These are phyloP conservation scores for Hypoxylon sp. DNA, from an alignment of 2,329 filamentous ascomycete species.

Conservation along the genomic window DNA sequence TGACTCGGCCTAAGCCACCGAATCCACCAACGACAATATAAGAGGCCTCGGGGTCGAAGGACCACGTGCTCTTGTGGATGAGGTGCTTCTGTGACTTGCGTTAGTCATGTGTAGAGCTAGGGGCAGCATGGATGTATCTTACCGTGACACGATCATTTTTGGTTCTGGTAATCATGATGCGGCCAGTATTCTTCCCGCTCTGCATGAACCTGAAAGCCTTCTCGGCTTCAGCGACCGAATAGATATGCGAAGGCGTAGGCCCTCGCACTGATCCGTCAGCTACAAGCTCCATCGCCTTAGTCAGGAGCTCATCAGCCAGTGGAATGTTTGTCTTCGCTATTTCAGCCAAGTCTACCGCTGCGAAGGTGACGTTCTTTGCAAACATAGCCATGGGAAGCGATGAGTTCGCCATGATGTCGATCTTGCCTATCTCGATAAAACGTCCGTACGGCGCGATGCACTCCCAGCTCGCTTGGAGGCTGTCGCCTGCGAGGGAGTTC, in stretches of 20 bases:
- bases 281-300: background rate
- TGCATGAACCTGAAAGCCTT: background rate
- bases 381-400: conserved; percentile 23
- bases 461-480: conserved; percentile 10
- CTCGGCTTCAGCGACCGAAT: background rate
- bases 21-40: conserved; percentile 34
- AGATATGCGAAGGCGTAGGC: background rate
- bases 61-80: conserved; percentile 25
- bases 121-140: too few relatives aligned
- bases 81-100: too few relatives aligned
- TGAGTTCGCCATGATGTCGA: conserved; percentile 47
- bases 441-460: conserved; percentile 26
- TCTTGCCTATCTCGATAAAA: conserved; percentile 54
- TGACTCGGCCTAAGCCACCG: conserved; percentile 34
- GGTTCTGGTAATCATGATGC: background rate
- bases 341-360: conserved; percentile 23
- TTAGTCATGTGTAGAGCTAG: too few relatives aligned
- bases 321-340: background rate
- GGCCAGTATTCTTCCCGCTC: background rate
- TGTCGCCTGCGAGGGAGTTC: conserved; percentile 29
- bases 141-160: too few relatives aligned
- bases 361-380: conserved; percentile 16
- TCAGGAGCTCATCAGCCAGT: background rate
- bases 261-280: background rate
- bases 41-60: conserved; percentile 11